phyloP scores from a whole-genome alignment of 2,329 filamentous ascomycete genomes.

The Davidsoniella neocaledoniae region DNA sequence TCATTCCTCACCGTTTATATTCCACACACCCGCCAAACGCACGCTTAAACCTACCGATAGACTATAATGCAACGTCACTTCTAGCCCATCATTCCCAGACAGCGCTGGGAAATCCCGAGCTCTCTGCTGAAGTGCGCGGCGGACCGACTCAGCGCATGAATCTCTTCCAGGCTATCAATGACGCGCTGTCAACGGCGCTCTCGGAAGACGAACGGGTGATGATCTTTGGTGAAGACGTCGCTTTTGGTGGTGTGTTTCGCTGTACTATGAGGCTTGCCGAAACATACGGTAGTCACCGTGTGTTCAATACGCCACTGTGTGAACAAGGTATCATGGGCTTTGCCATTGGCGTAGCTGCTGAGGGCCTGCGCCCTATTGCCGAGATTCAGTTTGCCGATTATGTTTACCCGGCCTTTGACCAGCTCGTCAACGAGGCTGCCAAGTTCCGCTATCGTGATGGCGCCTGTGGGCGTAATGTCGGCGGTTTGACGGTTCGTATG shows the following conservation, averaged over 20 bases:
- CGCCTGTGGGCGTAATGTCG: slow-evolving; percentile 39
- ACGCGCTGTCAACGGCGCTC: slow-evolving; percentile 68
- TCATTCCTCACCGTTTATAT: slow-evolving; percentile 20
- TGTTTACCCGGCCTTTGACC: slow-evolving; percentile 82
- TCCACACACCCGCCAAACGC: slow-evolving; percentile 43
- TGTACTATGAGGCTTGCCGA: slow-evolving; percentile 83
- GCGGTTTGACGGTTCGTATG: slow-evolving; percentile 78
- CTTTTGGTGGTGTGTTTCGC: slow-evolving; percentile 91
- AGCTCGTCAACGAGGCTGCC: slow-evolving; percentile 83
- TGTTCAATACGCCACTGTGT: slow-evolving; percentile 90
- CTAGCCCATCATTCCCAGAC: slow-evolving; percentile 64
- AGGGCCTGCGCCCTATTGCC: slow-evolving; percentile 82
- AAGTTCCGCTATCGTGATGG: slow-evolving; percentile 71
- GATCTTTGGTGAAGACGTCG: slow-evolving; percentile 91
- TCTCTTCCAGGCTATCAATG: slow-evolving; percentile 85
- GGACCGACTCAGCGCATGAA: slow-evolving; percentile 75
- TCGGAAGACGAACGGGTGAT: slow-evolving; percentile 71
- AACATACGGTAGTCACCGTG: slow-evolving; percentile 70
- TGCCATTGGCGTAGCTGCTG: slow-evolving; percentile 72
- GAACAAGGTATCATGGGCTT: slow-evolving; percentile 94
- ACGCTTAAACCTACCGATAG: slow-evolving; percentile 66
- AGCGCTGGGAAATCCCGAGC: slow-evolving; percentile 53
- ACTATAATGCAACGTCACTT: slow-evolving; percentile 69
- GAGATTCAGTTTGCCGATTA: slow-evolving; percentile 97
- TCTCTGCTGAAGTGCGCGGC: slow-evolving; percentile 47